Evolutionary conservation across 177 flowering plant species (phyloP).

Genomic region (Vitis hybrid): DNA sequence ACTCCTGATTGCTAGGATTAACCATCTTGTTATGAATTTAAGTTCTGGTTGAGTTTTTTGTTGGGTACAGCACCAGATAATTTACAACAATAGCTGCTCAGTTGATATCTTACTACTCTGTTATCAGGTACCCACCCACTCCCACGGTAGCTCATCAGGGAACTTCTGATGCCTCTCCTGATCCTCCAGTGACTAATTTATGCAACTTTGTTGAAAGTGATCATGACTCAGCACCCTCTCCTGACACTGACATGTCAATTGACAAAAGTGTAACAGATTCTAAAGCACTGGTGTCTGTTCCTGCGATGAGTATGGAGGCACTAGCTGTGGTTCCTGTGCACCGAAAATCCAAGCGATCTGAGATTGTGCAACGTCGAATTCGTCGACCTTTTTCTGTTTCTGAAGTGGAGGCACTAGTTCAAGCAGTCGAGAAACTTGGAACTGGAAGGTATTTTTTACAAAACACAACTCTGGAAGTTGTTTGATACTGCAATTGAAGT

Average conservation of each 20-base stretch:
- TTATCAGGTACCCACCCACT: constrained; percentile 40
- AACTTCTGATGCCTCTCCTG: constrained; percentile 26
- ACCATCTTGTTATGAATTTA: not conserved
- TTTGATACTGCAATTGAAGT: not conserved
- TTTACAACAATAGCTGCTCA: not conserved
- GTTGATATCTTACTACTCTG: not conserved
- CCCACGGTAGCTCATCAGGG: constrained; percentile 21
- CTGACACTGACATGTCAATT: constrained; percentile 32
- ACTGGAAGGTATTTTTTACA: constrained; percentile 69
- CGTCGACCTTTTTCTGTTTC: constrained; percentile 87
- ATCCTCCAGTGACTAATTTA: constrained; percentile 29
- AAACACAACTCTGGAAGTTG: not conserved
- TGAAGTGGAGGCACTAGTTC: constrained; percentile 92
- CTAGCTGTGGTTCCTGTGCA: constrained; percentile 48
- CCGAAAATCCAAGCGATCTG: constrained; percentile 58
- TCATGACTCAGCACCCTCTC: constrained; percentile 69
- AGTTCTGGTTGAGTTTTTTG: not conserved
- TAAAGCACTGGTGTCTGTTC: constrained; percentile 58
- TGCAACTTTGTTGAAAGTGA: constrained; percentile 58
- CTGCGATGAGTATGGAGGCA: constrained; percentile 45
- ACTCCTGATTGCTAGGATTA: no score
- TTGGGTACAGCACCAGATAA: not conserved
- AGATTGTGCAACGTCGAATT: constrained; percentile 70
- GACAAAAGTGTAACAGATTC: constrained; percentile 49
- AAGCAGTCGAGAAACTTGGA: constrained; percentile 91